These are phyloP conservation scores for Angomonas ambiguus DNA, from an alignment of 208 protist genomes.

Conservation along the genomic window DNA sequence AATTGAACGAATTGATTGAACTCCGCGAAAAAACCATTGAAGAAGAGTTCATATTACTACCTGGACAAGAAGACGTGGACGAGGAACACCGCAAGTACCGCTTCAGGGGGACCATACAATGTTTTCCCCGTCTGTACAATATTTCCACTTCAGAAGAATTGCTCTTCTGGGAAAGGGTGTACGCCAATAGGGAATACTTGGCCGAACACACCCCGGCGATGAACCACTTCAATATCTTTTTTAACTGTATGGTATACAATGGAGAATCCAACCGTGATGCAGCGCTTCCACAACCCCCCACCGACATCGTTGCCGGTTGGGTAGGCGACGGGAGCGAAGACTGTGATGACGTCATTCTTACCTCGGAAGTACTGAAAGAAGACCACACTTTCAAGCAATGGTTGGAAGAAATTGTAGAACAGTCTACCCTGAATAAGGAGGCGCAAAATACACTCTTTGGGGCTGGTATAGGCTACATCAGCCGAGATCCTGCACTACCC, in stretches of 20 bases:
- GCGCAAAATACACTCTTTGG: constrained; percentile 31
- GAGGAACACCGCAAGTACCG: constrained; percentile 31
- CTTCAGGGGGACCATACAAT: constrained; percentile 65
- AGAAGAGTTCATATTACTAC: constrained; percentile 72
- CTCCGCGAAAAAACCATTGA: constrained; percentile 38
- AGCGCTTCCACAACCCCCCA: background rate
- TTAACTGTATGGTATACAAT: constrained; percentile 58
- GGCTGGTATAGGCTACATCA: constrained; percentile 69
- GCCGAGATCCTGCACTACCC: constrained; percentile 56
- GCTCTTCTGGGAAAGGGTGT: constrained; percentile 50
- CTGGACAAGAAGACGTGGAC: constrained; percentile 12
- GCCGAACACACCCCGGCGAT: constrained; percentile 52
- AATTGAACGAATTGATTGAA: constrained; percentile 38
- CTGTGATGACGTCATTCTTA: constrained; percentile 56
- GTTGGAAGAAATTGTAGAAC: constrained; percentile 77
- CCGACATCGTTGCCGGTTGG: constrained; percentile 40
- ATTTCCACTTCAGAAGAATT: constrained; percentile 49
- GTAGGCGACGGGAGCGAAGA: constrained; percentile 40
- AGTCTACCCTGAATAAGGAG: constrained; percentile 65
- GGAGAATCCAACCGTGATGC: background rate
- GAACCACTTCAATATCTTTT: constrained; percentile 69
- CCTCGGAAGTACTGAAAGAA: constrained; percentile 34
- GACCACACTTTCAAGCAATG: constrained; percentile 41
- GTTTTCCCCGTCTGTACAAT: constrained; percentile 70
- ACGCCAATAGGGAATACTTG: constrained; percentile 57